Percentiles rank a stretch among this genome's conserved stretches.
These are phyloP conservation scores for Eleusine indica DNA, from an alignment of 176 grass and related monocot species.

Conservation along the genomic window DNA sequence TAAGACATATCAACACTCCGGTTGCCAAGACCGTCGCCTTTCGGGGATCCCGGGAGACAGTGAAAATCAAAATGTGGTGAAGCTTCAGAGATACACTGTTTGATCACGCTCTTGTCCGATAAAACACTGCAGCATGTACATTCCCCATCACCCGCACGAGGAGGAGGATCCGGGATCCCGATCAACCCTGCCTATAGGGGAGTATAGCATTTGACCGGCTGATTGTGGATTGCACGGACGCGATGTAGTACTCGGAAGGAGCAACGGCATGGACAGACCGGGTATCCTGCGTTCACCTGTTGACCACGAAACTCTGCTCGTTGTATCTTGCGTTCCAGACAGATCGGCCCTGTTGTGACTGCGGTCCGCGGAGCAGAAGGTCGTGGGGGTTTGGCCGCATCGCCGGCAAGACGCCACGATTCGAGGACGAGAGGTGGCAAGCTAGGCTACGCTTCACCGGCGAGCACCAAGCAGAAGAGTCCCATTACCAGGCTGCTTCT, in stretches of 20 bases:
- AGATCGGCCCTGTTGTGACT: neutral
- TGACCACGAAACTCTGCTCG: constrained; percentile 21
- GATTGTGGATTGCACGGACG: neutral
- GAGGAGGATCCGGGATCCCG: neutral
- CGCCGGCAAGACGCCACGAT: constrained; percentile 29
- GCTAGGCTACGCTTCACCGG: neutral
- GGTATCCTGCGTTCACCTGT: constrained; percentile 18
- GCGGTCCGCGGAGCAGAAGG: neutral
- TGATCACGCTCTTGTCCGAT: neutral
- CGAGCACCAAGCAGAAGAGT: neutral
- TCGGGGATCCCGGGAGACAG: constrained; percentile 1
- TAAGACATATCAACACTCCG: neutral
- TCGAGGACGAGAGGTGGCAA: constrained; percentile 11
- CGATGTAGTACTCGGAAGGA: neutral
- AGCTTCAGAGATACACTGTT: neutral
- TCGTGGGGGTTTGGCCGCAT: neutral
- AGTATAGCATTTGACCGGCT: constrained; percentile 30
- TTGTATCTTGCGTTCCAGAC: neutral
- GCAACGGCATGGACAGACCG: neutral
- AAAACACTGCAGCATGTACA: neutral
- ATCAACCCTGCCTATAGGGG: neutral
- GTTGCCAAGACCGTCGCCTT: neutral
- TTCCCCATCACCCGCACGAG: constrained; percentile 15
- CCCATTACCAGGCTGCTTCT: neutral
- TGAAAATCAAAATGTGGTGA: neutral